Conservation (phyloP, 2,329 filamentous ascomycete genomes). For the Epichloe sylvatica region DNA sequence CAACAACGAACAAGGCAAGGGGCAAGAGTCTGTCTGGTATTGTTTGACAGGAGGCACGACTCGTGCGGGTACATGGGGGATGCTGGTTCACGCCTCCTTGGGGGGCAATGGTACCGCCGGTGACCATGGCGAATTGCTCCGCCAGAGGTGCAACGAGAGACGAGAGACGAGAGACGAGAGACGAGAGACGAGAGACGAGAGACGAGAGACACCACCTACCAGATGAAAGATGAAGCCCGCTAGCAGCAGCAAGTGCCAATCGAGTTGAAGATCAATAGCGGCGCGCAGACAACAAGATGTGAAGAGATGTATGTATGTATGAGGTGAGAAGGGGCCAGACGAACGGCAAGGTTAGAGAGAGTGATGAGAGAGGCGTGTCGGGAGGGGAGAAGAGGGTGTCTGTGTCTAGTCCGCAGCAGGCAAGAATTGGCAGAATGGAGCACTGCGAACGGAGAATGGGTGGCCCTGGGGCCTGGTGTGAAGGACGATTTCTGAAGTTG, state of each 20-base stretch:
- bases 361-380: not conserved
- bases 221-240: not conserved
- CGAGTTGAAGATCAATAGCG: not conserved
- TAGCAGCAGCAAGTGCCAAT: conserved; percentile 1
- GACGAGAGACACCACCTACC: not conserved
- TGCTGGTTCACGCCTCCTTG: conserved; percentile 1
- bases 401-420: not conserved
- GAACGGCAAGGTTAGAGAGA: no score
- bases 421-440: not conserved
- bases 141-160: not conserved
- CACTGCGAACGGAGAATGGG: not conserved
- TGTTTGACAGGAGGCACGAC: conserved; percentile 4
- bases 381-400: not conserved
- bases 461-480: no score
- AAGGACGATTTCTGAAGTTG: not conserved
- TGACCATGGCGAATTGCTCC: not conserved
- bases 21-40: conserved; percentile 1
- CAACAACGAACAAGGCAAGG: not conserved
- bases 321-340: not conserved
- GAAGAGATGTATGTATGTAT: not conserved
- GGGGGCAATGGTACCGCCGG: not conserved
- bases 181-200: no score
- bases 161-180: no score
- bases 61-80: conserved; percentile 4
- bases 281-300: not conserved